These are phyloP conservation scores for Picea engelmannii DNA, from an alignment of 83 land plant genomes.

Conservation along the genomic window DNA sequence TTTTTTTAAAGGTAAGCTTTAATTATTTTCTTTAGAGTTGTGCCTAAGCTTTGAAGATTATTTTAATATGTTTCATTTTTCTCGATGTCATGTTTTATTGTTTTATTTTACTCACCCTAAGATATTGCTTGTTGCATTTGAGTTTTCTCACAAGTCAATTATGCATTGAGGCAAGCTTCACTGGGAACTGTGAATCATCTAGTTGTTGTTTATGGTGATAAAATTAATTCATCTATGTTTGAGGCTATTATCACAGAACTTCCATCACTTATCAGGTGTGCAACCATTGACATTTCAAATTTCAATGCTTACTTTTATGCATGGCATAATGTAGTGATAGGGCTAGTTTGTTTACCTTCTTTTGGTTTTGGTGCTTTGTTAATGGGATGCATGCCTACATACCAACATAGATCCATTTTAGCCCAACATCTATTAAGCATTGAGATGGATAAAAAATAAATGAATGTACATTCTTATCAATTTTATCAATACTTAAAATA, in stretches of 20 bases:
- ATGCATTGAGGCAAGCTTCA: constrained; percentile 89
- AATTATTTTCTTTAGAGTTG: background rate
- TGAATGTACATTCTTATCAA: too few relatives aligned
- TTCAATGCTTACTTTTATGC: background rate
- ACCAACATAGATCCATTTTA: too few relatives aligned
- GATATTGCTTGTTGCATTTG: background rate
- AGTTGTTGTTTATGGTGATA: constrained; percentile 83
- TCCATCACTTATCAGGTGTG: constrained; percentile 80
- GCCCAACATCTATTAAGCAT: too few relatives aligned
- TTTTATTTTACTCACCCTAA: background rate
- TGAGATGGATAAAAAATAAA: too few relatives aligned
- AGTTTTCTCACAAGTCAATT: constrained; percentile 59
- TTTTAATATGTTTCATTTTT: background rate
- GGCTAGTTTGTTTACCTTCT: background rate
- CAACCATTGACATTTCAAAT: background rate
- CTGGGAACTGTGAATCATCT: constrained; percentile 30
- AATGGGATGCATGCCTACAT: constrained; percentile 45
- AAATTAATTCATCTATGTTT: constrained; percentile 73
- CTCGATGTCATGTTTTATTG: background rate
- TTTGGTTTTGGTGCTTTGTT: background rate
- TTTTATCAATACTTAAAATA: too few relatives aligned
- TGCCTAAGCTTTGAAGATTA: background rate
- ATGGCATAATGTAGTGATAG: too few relatives aligned
- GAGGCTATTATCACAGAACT: constrained; percentile 84
- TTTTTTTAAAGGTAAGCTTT: constrained; percentile 62